Evolutionary conservation across 352 stramenopile species (phyloP), one percentile per base, ranked within the genome.

Genomic region (Pythium aquatile): DNA sequence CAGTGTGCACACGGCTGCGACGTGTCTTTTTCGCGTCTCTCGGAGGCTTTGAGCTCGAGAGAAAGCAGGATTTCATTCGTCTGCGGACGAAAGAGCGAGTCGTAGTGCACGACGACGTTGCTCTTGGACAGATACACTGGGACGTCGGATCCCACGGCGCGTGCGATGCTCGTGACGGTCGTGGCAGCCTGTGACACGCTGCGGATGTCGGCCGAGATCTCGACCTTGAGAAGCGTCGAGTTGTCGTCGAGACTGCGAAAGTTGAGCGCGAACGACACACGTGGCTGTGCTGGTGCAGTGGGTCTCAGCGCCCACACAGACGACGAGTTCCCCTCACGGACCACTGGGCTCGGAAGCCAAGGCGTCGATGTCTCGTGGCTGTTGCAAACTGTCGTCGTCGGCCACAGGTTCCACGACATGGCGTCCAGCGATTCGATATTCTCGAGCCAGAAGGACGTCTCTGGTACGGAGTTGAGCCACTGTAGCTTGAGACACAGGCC

Each of bases 81-180:
- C 6, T 8, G 37, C 24, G 68, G 58, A 24, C 48, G 42, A 28
- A 86, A 70, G 14, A 60, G 67, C 47, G 71, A 74, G 59, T 84
- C 66, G 55, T 79, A 81, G 11, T 63, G 63, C n/a, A 84, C 77
- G 8, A 81, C 73, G 32, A 86, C 58, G 69, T 82, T 82, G 72
- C 72, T 79, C 11, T 59, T 61, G 10, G 72, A 68, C 55, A 68
- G 33, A 44, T 68, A 82, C 11, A 82, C 56, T 1, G 74, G 55
- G 6, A 52, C 5, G 28, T 26, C n/a, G 9, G 17, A 5, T 14
- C 6, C 17, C 3, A 63, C 54, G 32, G 68, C 58, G 4, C 76
- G 63, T n/a, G 77, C 74, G 52, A 86, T 86, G 66, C 77, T 86
- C 37, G 79, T 88, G 72, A 85, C 74, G 2, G 73, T 82, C 24